These are phyloP conservation scores for Phyllosticta citrichinensis DNA, from an alignment of 2,329 filamentous ascomycete genomes.

Conservation along the genomic window DNA sequence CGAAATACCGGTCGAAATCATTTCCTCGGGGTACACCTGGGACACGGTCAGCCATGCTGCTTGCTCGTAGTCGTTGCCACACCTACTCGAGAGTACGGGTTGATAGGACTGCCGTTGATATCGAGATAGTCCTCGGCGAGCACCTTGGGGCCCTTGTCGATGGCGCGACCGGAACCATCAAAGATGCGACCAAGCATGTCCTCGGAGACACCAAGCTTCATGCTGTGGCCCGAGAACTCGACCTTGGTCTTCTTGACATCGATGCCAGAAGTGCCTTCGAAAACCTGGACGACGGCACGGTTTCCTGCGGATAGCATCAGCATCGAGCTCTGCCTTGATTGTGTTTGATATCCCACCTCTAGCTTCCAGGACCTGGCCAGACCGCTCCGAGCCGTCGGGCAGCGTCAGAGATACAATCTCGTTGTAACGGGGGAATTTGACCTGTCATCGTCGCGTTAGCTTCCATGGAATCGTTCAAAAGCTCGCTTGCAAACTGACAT, in stretches of 20 bases:
- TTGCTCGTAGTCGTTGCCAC: conserved; percentile 16
- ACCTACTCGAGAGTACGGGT: conserved; percentile 87
- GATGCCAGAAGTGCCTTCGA: conserved; percentile 92
- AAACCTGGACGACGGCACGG: conserved; percentile 94
- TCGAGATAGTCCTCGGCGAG: conserved; percentile 96
- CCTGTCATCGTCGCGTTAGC: conserved; percentile 42
- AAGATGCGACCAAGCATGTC: conserved; percentile 99
- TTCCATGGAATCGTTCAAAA: conserved; percentile 2
- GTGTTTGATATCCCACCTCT: conserved; percentile 54
- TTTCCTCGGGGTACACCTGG: conserved; percentile 96
- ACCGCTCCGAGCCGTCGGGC: conserved; percentile 86
- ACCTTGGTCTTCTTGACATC: conserved; percentile 99
- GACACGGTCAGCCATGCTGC: conserved; percentile 12
- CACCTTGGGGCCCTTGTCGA: conserved; percentile 98
- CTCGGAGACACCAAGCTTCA: conserved; percentile 98
- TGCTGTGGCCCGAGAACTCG: conserved; percentile 90
- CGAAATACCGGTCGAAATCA: conserved; percentile 99
- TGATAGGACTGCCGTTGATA: conserved; percentile 98
- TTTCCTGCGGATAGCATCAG: conserved; percentile 49
- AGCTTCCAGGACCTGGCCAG: conserved; percentile 93
- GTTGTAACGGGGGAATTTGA: conserved; percentile 96
- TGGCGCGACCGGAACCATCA: conserved; percentile 92
- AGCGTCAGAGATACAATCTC: conserved; percentile 96
- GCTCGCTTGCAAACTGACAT: conserved; percentile 50
- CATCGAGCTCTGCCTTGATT: background rate